Percentiles rank a stretch among this genome's conserved stretches.
Evolutionary conservation across 2,329 filamentous ascomycete species (phyloP).

Genomic region (Colletotrichum lupini): DNA sequence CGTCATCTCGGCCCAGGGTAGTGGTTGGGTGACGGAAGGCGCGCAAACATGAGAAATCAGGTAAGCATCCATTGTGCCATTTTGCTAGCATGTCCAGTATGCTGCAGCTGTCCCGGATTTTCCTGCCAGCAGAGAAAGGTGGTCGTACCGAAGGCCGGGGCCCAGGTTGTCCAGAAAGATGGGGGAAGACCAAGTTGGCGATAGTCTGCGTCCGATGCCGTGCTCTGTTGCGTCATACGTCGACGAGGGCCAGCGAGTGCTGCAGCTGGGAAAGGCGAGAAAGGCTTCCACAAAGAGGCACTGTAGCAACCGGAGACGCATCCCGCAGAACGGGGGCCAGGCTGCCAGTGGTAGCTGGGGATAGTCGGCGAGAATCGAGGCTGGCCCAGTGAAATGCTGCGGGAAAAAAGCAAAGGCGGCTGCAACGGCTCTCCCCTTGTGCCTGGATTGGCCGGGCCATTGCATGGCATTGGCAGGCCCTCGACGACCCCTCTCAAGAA

Average conservation of each 20-base stretch:
- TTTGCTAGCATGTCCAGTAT: neutral
- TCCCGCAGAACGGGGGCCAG: neutral
- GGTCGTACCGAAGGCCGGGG: neutral
- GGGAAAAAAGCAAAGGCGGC: constrained; percentile 10
- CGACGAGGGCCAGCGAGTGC: constrained; percentile 1
- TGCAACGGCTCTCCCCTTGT: constrained; percentile 25
- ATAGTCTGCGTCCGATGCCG: constrained; percentile 20
- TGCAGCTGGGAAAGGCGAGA: neutral
- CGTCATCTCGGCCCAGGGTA: constrained; percentile 24
- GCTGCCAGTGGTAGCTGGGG: neutral
- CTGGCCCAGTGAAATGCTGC: neutral
- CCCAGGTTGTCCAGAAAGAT: neutral
- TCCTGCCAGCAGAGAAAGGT: neutral
- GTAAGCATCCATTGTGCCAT: neutral
- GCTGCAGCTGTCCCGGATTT: neutral
- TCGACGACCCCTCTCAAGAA: neutral
- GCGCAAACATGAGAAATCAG: neutral
- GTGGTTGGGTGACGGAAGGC: neutral
- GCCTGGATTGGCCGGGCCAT: constrained; percentile 18
- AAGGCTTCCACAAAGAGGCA: neutral
- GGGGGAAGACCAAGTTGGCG: constrained; percentile 19
- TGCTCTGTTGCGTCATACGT: constrained; percentile 35
- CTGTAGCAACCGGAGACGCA: neutral
- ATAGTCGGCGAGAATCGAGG: neutral
- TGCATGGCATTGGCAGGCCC: constrained; percentile 8